phyloP scores from a whole-genome alignment of 108 stramenopile genomes.

The Fragilariopsis cylindrus region DNA sequence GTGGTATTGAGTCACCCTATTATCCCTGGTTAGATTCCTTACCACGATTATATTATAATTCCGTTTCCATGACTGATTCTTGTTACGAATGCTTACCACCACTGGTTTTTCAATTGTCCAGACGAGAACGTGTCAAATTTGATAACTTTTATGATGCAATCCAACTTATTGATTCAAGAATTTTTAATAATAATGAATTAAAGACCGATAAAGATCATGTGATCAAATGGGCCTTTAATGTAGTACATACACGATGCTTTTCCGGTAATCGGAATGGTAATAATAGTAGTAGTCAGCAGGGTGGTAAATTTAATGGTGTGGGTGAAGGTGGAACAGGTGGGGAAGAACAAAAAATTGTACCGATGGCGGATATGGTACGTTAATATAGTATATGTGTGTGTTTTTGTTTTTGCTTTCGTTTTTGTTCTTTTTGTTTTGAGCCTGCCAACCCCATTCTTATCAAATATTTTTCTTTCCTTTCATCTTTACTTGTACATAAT shows the following conservation, averaged over 20 bases:
- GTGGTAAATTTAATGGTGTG: not conserved
- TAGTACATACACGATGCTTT: conserved; percentile 51
- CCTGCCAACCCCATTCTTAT: not conserved
- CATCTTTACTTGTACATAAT: not conserved
- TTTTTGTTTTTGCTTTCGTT: not conserved
- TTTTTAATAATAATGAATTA: conserved; percentile 39
- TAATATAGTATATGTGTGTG: not conserved
- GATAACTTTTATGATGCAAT: conserved; percentile 22
- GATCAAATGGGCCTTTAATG: conserved; percentile 68
- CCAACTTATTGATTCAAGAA: conserved; percentile 15
- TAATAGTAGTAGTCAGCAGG: not conserved
- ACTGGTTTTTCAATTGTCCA: conserved; percentile 21
- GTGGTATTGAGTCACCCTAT: conserved; percentile 45
- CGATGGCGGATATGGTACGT: conserved; percentile 24
- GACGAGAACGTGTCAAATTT: conserved; percentile 28
- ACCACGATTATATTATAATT: conserved; percentile 55
- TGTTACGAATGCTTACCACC: conserved; percentile 37
- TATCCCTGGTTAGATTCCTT: conserved; percentile 51
- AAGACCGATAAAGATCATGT: conserved; percentile 32
- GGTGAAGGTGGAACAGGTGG: not conserved
- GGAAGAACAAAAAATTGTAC: conserved; percentile 21
- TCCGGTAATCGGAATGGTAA: conserved; percentile 39
- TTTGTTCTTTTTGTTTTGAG: not conserved
- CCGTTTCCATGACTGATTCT: conserved; percentile 47
- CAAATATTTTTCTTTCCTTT: not conserved